Evolutionary conservation across 306 rosid species (phyloP).

Genomic region (Glycine latifolia): DNA sequence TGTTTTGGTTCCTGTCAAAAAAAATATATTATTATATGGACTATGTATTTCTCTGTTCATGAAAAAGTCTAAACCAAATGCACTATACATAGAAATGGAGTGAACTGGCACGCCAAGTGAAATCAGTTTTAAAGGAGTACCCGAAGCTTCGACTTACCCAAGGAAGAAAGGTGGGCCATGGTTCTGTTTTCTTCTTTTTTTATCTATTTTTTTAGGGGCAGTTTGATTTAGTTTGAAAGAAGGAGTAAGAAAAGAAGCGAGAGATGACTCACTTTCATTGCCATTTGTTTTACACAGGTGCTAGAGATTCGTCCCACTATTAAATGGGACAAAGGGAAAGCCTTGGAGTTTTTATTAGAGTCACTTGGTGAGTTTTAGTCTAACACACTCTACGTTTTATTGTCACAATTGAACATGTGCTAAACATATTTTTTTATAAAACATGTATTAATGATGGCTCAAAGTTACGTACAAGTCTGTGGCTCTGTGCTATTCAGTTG

Average conservation of each 20-base stretch:
- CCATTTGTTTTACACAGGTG: conserved; percentile 57
- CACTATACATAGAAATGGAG: conserved; percentile 70
- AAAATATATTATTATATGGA: too few species aligned
- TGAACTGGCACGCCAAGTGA: conserved; percentile 72
- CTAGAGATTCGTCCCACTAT: conserved; percentile 86
- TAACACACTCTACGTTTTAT: not conserved
- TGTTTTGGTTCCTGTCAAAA: not conserved
- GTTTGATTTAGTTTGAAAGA: not conserved
- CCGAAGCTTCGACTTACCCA: conserved; percentile 77
- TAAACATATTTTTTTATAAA: conserved; percentile 2
- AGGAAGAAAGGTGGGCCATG: conserved; percentile 81
- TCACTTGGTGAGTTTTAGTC: conserved; percentile 74
- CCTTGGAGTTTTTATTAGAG: conserved; percentile 82
- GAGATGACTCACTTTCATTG: conserved; percentile 39
- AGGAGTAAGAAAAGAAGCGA: not conserved
- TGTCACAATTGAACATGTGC: conserved; percentile 35
- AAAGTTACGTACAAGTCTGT: conserved; percentile 1
- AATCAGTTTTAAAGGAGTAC: conserved; percentile 71
- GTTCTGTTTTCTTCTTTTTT: not conserved
- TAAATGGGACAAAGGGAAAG: conserved; percentile 96
- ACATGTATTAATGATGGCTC: not conserved
- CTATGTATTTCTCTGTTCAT: not conserved
- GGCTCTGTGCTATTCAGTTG: not conserved
- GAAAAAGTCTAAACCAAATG: conserved; percentile 36
- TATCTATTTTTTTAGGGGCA: not conserved